Percentiles rank a stretch among this genome's conserved stretches.
phyloP scores from a whole-genome alignment of 2,329 filamentous ascomycete genomes.

The Trichophyton mentagrophytes region DNA sequence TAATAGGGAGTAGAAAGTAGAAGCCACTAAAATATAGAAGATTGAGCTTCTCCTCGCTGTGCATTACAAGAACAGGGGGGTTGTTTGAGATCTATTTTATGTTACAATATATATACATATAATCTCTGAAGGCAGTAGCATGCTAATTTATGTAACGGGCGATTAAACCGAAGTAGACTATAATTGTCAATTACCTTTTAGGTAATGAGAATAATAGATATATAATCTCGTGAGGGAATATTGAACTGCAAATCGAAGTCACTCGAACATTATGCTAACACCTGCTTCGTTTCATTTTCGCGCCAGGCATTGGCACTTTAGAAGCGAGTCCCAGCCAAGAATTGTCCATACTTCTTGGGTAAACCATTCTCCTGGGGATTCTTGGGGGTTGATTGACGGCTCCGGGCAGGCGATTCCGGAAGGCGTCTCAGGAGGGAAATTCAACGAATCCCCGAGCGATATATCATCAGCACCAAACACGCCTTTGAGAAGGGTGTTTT shows the following conservation, averaged over 20 bases:
- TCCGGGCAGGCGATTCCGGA: background rate
- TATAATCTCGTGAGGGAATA: background rate
- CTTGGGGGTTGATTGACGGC: background rate
- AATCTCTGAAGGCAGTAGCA: too few species aligned
- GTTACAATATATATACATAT: too few species aligned
- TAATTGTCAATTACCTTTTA: too few species aligned
- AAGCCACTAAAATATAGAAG: too few species aligned
- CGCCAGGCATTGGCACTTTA: background rate
- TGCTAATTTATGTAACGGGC: too few species aligned
- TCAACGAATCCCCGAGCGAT: constrained; percentile 21
- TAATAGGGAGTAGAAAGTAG: too few species aligned
- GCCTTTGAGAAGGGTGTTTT: constrained; percentile 31
- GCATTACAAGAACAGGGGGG: too few species aligned
- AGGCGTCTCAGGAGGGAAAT: constrained; percentile 9
- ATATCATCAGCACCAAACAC: constrained; percentile 28
- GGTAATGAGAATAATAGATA: background rate
- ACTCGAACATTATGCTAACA: background rate
- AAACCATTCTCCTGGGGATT: constrained; percentile 39
- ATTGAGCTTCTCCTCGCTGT: too few species aligned
- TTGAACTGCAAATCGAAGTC: background rate
- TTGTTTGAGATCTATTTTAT: too few species aligned
- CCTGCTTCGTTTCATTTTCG: background rate
- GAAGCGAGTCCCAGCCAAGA: constrained; percentile 43
- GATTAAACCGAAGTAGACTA: too few species aligned
- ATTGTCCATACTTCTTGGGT: constrained; percentile 44